Evolutionary conservation across 495 filamentous ascomycete genomes (phyloP), one percentile per base, ranked within the genome.

Genomic region (Neurospora sp.): DNA sequence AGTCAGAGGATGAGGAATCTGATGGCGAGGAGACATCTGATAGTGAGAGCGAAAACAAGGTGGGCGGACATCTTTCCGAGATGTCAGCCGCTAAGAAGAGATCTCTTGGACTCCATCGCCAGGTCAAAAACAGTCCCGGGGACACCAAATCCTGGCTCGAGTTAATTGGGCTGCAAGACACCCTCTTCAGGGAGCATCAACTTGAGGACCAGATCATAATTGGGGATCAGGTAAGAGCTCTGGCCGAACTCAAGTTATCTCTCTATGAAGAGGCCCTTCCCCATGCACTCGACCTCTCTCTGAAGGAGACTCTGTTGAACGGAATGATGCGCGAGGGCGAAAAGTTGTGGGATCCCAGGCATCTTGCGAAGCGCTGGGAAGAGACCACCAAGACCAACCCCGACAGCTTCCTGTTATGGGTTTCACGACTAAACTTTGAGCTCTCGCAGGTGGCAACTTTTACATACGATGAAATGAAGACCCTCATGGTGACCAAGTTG

Each of bases 181-280:
- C 71, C 34, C 82, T 94, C 59, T 82, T 95, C 17, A 76, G 72
- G n/a, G 76, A 75, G 79, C 74, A 78, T 76, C 73, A 73, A 80
- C 28, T 66, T 7, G 54, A 19, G 28, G 54, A 3, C 54, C 54
- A 66, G 28, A 3, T 31, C 6, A 19, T 66, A 17, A 34, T 19
- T 1, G 28, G 54, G 15, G 83, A 81, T 34, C 78, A 74, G 21
- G 82, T 79, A 34, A 86, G 84, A 71, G 90, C 89, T 71, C 86
- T 92, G 34, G 91, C 93, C 24, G 92, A 93, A 74, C 88, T 97
- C 42, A 94, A 92, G 74, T 74, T 97, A 3, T 91, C 90, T 0
- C 87, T 97, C n/a, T 94, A 94, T 76, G 89, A 93, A 70, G 90
- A 94, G 72, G 94, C 94, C 5, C 80, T 98, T 7, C 81, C 83